Base-by-base conservation (phyloP, 1,284 basidiomycete genomes). In the Neotropicomus parvogracilis region DNA sequence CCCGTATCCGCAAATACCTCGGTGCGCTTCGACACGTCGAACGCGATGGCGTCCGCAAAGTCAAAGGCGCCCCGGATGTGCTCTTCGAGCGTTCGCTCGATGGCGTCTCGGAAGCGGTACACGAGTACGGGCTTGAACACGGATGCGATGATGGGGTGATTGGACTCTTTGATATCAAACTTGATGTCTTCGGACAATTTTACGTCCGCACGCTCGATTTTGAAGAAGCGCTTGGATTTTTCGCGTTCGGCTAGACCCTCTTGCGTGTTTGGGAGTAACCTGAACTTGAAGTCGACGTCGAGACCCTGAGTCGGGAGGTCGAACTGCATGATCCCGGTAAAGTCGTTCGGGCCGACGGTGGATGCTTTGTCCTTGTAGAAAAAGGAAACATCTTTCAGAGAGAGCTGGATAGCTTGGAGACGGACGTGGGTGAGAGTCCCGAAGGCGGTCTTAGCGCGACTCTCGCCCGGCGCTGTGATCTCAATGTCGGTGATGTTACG, bases 401-500 rank as follows among this genome's bases (percentile, higher is more conserved):
- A 57, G 19, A 87, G 71, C 54, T 83, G 82, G 0, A 87, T 61
- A 1, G 80, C 84, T 52, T 83, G 79, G 14, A 81, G 65, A 36
- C 75, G 77, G 20, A 86, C 68, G 39, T 82, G 81, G 0, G 82
- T 85, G 49, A 83, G 71, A 0, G 80, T 73, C 37, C 82, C 81
- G 28, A 85, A 62, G 0, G 77, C 63, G 3, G 79, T 78, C 38
- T 69, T 70, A 7, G 71, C 61, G 0, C 63, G 64, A 8, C 59
- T 63, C 20, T 59, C 57, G 0, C 63, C 57, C 0, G 77, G 70
- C 0, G 82, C 80, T 9, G 72, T 68, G 56, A 87, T 79, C 54
- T 85, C 81, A 50, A 85, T 71, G 53, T 87, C 83, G 32, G 83
- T 84, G 59, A 85, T 83, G 57, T 85, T 85, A 40, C 83, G 79